Percentiles rank a stretch among this genome's conserved stretches.
Evolutionary conservation across 176 grass and related monocot genomes (phyloP).

Genomic region (Oryza longistaminata): DNA sequence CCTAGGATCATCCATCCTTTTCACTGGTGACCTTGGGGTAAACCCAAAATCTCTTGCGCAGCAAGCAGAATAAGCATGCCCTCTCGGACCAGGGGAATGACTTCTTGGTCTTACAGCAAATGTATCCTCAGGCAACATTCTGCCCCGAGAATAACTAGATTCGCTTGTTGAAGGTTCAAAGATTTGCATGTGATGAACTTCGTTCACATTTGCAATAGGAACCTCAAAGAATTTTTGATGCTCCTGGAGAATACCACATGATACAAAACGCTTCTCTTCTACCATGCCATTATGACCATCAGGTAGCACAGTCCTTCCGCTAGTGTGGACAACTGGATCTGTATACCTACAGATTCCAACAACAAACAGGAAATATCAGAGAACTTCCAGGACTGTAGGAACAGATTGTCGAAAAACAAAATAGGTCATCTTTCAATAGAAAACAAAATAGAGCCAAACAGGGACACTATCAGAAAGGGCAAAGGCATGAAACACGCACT

Average conservation of each 20-base stretch:
- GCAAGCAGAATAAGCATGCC: constrained; percentile 17
- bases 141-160: constrained; percentile 20
- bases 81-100: constrained; percentile 43
- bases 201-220: constrained; percentile 21
- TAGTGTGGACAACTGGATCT: constrained; percentile 36
- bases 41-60: constrained; percentile 42
- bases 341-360: constrained; percentile 37
- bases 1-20: constrained; percentile 34
- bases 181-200: constrained; percentile 30
- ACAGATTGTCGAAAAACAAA: neutral
- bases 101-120: constrained; percentile 35
- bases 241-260: constrained; percentile 22
- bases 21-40: constrained; percentile 38
- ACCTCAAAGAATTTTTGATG: constrained; percentile 26
- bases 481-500: neutral
- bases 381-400: constrained; percentile 13
- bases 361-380: constrained; percentile 26
- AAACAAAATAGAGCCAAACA: neutral
- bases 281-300: constrained; percentile 26
- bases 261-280: constrained; percentile 44
- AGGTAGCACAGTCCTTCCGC: constrained; percentile 39
- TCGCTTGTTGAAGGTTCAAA: constrained; percentile 36
- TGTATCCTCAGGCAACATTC: constrained; percentile 45
- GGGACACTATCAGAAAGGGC: neutral
- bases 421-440: neutral